Evolutionary conservation across 139 green algal genomes (phyloP), one percentile per base, ranked within the genome.

Genomic region (Haematococcus sp.): DNA sequence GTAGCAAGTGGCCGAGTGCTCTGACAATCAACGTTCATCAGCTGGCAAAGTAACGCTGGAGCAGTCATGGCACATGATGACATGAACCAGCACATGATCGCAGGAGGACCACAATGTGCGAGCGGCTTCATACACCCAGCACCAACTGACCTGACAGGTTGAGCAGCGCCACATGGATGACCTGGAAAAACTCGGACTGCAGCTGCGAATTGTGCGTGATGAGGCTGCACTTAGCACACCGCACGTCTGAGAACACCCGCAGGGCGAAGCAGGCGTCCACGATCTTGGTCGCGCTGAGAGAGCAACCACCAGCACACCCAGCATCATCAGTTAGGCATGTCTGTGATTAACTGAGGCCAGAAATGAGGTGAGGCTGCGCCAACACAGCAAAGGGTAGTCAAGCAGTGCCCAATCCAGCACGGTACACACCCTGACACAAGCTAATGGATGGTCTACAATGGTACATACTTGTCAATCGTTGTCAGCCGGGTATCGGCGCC

Each of bases 191-290:
- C 80, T 92, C 83, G 4, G 70, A 63, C 68, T 90, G 81, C 23
- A n/a, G 5, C 22, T 30, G 31, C n/a, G 86, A 51, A 22, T 60
- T 5, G 66, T 89, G 84, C 1, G 73, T 85, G 3, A 54, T 22
- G 43, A 66, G 70, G 7, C 44, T 0, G 66, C 80, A 77, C 44
- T 70, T 76, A 1, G 27, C 0, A 72, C 83, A 92, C 40, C 74
- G 16, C 46, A 91, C 82, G 32, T 76, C 49, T 78, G 91, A 79
- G 22, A 65, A 35, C 16, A 88, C 27, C 54, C 70, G 20, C 34
- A 87, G 43, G 1, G 83, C 85, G 64, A 91, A 89, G 1, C 70
- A 52, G 40, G 59, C 20, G 55, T 90, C 75, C 51, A 90, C 77
- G 11, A 88, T 44, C 5, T 56, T 43, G 55, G 32, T 51, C 44